Percentiles rank a stretch among this genome's conserved stretches.
These are phyloP conservation scores for Aspergillus sp. DNA, from an alignment of 2,329 filamentous ascomycete genomes.

Conservation along the genomic window DNA sequence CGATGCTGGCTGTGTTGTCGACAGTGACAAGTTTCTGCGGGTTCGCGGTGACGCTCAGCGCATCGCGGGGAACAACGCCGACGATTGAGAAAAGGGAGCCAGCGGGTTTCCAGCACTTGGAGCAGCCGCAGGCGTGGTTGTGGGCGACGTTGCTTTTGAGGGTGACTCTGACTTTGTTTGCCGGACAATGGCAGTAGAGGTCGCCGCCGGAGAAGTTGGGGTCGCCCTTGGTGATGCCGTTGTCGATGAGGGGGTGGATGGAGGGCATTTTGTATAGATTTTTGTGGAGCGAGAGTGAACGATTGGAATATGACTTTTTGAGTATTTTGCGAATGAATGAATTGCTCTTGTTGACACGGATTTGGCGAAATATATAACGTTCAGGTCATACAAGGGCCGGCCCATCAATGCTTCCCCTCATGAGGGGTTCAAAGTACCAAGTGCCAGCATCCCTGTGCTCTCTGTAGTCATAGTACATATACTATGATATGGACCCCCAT, in stretches of 20 bases:
- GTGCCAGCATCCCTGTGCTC: background rate
- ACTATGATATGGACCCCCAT: background rate
- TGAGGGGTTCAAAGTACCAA: background rate
- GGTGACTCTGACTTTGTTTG: conserved; percentile 51
- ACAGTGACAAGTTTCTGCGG: conserved; percentile 51
- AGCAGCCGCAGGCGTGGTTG: conserved; percentile 67
- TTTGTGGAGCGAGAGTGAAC: background rate
- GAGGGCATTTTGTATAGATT: conserved; percentile 24
- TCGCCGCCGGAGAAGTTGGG: conserved; percentile 53
- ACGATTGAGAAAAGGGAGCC: conserved; percentile 60
- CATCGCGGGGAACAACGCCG: conserved; percentile 52
- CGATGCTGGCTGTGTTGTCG: conserved; percentile 52
- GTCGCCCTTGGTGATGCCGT: conserved; percentile 52
- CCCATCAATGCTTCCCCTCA: background rate
- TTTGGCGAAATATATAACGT: background rate
- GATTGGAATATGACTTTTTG: background rate
- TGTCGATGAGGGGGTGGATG: conserved; percentile 58
- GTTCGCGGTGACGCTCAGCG: conserved; percentile 53
- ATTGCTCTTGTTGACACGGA: background rate
- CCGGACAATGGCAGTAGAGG: conserved; percentile 55
- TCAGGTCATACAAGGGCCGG: background rate
- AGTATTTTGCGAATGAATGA: background rate
- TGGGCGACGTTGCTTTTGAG: conserved; percentile 55
- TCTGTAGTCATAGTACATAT: too few relatives aligned
- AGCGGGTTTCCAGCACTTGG: conserved; percentile 64